phyloP scores from a whole-genome alignment of 371 early-diverging fungal genomes.

The Capniomyces stellatus region DNA sequence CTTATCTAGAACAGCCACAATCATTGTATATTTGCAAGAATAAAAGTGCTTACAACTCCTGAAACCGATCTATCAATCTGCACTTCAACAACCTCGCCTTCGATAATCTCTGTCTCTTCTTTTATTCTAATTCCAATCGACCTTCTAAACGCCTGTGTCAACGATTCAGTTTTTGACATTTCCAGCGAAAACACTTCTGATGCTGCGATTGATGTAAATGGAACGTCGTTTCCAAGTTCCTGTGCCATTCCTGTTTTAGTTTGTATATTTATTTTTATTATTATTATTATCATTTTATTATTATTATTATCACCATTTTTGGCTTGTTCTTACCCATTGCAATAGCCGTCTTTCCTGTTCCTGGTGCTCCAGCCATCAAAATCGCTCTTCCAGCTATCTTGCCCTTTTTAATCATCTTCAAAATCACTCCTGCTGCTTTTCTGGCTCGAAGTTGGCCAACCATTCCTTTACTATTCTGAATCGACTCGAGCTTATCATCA shows the following conservation, averaged over 20 bases:
- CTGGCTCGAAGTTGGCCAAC: conserved; percentile 92
- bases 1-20: too few species aligned
- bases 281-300: not conserved
- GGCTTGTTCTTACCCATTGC: conserved; percentile 85
- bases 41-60: too few species aligned
- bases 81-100: conserved; percentile 98
- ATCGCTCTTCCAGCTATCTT: conserved; percentile 95
- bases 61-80: conserved; percentile 86
- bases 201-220: conserved; percentile 90
- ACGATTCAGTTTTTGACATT: conserved; percentile 95
- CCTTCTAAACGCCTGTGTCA: conserved; percentile 95
- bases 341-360: conserved; percentile 91
- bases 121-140: conserved; percentile 95
- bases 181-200: conserved; percentile 96
- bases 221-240: conserved; percentile 83
- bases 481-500: conserved; percentile 79
- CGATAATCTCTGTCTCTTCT: conserved; percentile 94
- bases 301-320: conserved; percentile 4
- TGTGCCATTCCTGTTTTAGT: conserved; percentile 24
- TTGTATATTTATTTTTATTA: not conserved
- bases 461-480: conserved; percentile 78
- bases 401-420: conserved; percentile 84
- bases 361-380: conserved; percentile 94
- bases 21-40: too few species aligned
- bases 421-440: conserved; percentile 87